Evolutionary conservation across 2,329 filamentous ascomycete genomes (phyloP).

Genomic region (Orbilia brochopaga): DNA sequence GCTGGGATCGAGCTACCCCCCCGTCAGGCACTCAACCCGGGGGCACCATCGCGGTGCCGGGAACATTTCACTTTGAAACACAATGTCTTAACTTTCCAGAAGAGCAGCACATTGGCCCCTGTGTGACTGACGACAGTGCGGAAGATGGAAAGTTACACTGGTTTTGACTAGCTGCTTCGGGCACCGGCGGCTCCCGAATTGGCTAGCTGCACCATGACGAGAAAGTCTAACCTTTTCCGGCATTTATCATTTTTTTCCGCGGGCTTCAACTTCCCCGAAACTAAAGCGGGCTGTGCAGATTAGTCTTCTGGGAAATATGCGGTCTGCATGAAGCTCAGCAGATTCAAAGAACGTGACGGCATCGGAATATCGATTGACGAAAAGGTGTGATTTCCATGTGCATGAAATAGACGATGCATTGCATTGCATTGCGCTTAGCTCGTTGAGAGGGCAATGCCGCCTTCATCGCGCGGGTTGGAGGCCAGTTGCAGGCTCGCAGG

Average conservation of each 20-base stretch:
- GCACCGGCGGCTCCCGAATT: background rate
- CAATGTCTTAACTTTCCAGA: constrained; percentile 47
- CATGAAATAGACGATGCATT: constrained; percentile 24
- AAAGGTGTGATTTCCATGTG: constrained; percentile 5
- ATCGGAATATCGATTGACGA: constrained; percentile 31
- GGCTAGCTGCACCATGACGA: background rate
- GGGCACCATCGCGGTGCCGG: constrained; percentile 23
- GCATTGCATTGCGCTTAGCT: constrained; percentile 8
- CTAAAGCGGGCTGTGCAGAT: background rate
- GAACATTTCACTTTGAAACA: constrained; percentile 48
- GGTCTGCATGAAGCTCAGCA: background rate
- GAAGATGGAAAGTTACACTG: constrained; percentile 9
- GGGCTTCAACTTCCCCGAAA: background rate
- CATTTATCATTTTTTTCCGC: background rate
- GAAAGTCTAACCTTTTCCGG: background rate
- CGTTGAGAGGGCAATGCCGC: constrained; percentile 15
- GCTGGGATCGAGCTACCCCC: background rate
- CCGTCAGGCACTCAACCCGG: background rate
- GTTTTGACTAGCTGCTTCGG: background rate
- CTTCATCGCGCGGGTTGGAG: constrained; percentile 38
- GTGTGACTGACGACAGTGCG: background rate
- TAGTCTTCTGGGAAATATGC: background rate
- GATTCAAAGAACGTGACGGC: background rate
- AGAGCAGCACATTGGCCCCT: constrained; percentile 3
- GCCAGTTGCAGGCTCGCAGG: constrained; percentile 13